These are phyloP conservation scores for Cylindricascospora bacillispora DNA, from an alignment of 1,139 yeast genomes.

Conservation along the genomic window DNA sequence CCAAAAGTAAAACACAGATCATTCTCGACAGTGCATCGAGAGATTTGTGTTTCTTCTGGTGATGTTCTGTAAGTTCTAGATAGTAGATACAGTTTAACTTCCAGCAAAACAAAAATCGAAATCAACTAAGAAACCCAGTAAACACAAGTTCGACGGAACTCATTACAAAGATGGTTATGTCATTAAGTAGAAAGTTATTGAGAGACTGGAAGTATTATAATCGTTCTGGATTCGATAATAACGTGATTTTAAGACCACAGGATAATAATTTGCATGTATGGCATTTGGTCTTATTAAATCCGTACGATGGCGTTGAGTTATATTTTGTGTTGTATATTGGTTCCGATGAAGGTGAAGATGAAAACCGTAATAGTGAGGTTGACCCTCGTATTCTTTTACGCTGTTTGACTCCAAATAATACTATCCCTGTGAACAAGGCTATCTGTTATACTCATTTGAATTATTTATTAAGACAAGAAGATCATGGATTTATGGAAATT, in stretches of 20 bases:
- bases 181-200: slow-evolving; percentile 16
- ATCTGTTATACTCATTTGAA: slow-evolving; percentile 17
- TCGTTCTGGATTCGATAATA: slow-evolving; percentile 4
- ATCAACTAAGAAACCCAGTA: no score
- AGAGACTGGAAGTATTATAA: slow-evolving; percentile 21
- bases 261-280: slow-evolving; percentile 23
- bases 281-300: slow-evolving; percentile 19
- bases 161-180: slow-evolving; percentile 13
- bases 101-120: no score
- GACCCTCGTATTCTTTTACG: slow-evolving; percentile 13
- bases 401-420: slow-evolving; percentile 21
- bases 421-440: slow-evolving; percentile 19
- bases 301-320: slow-evolving; percentile 11
- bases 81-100: no score
- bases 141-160: no score
- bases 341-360: no score
- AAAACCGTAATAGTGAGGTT: slow-evolving; percentile 7
- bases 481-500: slow-evolving; percentile 15
- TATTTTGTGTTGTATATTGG: slow-evolving; percentile 17
- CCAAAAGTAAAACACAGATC: no score
- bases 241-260: no score
- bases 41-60: no score
- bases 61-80: no score
- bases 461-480: slow-evolving; percentile 6
- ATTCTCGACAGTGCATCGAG: no score